Percentiles rank a stretch among this genome's conserved stretches.
Conservation (phyloP, 352 stramenopile species). For the Lagenidium giganteum region DNA sequence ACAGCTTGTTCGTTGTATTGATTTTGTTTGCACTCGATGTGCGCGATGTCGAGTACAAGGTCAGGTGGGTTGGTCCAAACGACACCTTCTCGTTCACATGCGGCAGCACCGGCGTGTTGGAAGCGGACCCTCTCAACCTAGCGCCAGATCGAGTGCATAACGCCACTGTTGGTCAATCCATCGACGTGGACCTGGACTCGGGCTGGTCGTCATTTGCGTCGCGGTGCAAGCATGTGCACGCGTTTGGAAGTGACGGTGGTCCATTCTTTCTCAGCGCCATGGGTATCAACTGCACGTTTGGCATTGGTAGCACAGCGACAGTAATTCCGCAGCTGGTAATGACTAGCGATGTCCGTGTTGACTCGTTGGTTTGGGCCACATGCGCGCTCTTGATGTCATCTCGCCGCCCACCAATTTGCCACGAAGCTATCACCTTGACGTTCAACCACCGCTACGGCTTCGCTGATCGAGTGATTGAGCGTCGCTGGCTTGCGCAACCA, state of each 20-base stretch:
- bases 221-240: neutral
- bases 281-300: conserved; percentile 3
- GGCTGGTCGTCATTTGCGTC: neutral
- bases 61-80: conserved; percentile 10
- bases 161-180: no score
- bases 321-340: neutral
- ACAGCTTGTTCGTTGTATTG: no score
- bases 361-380: neutral
- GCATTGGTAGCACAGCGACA: no score
- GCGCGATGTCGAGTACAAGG: conserved; percentile 16
- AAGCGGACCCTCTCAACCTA: no score
- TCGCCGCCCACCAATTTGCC: conserved; percentile 5
- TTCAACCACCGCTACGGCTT: conserved; percentile 9
- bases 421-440: conserved; percentile 1
- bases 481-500: conserved; percentile 10
- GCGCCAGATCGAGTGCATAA: no score
- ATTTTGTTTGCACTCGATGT: conserved; percentile 9
- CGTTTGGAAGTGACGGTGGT: neutral
- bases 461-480: neutral
- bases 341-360: neutral
- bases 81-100: conserved; percentile 15
- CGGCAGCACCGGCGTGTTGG: conserved; percentile 3
- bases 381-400: neutral
- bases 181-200: no score
- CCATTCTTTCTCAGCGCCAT: conserved; percentile 2